A percentile compares a stretch with the other conserved stretches of the same genome.
phyloP scores from a whole-genome alignment of 768 basidiomycete genomes.

The Hortiboletus flavorubellus region DNA sequence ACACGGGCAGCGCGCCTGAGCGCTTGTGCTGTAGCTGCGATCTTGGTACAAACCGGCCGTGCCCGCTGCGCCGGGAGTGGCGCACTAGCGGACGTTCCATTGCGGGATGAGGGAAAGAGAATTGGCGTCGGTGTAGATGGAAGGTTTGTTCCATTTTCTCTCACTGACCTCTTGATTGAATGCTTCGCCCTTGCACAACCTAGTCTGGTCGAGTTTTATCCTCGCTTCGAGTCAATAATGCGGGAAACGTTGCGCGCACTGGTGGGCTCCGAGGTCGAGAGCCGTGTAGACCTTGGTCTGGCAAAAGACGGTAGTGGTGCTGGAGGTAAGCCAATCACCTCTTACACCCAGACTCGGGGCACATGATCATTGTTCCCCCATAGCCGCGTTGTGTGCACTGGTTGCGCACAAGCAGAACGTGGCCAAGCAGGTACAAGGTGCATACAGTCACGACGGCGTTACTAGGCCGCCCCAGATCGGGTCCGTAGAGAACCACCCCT shows the following conservation, averaged over 20 bases:
- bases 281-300: slow-evolving; percentile 78
- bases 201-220: slow-evolving; percentile 91
- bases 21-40: slow-evolving; percentile 82
- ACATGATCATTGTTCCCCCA: slow-evolving; percentile 2
- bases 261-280: slow-evolving; percentile 79
- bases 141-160: slow-evolving; percentile 47
- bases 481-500: slow-evolving; percentile 11
- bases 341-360: not conserved
- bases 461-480: slow-evolving; percentile 10
- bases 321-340: slow-evolving; percentile 64
- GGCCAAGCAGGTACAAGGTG: slow-evolving; percentile 9
- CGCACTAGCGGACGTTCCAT: not conserved
- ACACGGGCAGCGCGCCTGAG: slow-evolving; percentile 81
- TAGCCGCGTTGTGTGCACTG: slow-evolving; percentile 86
- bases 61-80: slow-evolving; percentile 48
- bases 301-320: slow-evolving; percentile 98
- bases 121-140: slow-evolving; percentile 92
- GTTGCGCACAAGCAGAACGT: slow-evolving; percentile 27
- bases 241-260: slow-evolving; percentile 71
- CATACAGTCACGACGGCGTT: slow-evolving; percentile 4
- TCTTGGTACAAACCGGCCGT: slow-evolving; percentile 77
- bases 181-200: not conserved
- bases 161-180: not conserved
- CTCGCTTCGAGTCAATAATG: slow-evolving; percentile 73
- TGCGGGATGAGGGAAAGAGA: slow-evolving; percentile 40